These are phyloP conservation scores for Barnettozyma californica DNA, from an alignment of 805 yeast species.

Conservation along the genomic window DNA sequence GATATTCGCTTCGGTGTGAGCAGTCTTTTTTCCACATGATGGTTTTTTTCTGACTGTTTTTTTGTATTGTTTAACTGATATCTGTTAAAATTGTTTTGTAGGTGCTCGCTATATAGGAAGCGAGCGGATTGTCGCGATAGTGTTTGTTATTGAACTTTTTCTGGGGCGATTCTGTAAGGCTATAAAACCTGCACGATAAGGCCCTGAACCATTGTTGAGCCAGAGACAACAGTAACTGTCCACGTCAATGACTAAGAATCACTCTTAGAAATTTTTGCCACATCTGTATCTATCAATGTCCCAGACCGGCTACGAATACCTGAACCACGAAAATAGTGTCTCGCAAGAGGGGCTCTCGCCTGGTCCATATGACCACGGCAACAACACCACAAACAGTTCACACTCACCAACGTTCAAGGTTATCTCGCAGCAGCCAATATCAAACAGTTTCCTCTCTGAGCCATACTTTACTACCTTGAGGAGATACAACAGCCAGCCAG, in stretches of 20 bases:
- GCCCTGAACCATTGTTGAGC: no score
- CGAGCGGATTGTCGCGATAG: no score
- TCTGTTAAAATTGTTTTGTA: no score
- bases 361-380: neutral
- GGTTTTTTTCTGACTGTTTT: neutral
- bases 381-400: neutral
- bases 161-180: no score
- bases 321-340: neutral
- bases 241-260: neutral
- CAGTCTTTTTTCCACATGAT: conserved; percentile 4
- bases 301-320: neutral
- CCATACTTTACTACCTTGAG: neutral
- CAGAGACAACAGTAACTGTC: neutral
- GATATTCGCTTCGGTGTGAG: neutral
- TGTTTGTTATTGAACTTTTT: no score
- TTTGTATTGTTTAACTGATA: neutral
- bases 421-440: conserved; percentile 7
- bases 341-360: conserved; percentile 1
- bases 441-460: conserved; percentile 12
- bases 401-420: conserved; percentile 3
- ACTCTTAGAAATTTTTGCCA: neutral
- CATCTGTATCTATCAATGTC: neutral
- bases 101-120: no score
- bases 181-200: neutral
- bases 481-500: neutral